phyloP scores from a whole-genome alignment of 2,329 filamentous ascomycete genomes.

The Colletotrichum scovillei region DNA sequence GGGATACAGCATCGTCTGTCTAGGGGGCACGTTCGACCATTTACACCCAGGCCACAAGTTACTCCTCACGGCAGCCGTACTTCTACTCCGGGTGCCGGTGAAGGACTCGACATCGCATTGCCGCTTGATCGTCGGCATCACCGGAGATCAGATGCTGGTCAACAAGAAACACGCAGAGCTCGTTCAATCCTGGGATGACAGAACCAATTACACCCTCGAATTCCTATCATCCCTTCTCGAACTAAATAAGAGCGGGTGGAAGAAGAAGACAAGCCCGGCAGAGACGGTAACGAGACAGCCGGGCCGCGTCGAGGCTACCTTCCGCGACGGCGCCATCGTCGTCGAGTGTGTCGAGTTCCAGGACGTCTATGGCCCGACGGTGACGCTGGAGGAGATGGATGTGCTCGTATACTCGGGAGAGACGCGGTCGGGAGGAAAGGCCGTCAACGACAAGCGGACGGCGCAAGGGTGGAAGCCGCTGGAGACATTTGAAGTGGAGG shows the following conservation, averaged over 20 bases:
- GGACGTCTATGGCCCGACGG: slow-evolving; percentile 91
- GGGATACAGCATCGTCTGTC: slow-evolving; percentile 65
- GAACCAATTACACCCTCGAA: slow-evolving; percentile 74
- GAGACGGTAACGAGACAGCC: slow-evolving; percentile 38
- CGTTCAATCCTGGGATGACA: slow-evolving; percentile 82
- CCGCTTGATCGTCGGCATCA: slow-evolving; percentile 84
- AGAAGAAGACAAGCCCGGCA: slow-evolving; percentile 51
- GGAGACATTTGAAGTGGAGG: slow-evolving; percentile 88
- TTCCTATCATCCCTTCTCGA: slow-evolving; percentile 77
- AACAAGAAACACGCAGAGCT: slow-evolving; percentile 90
- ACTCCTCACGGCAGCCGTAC: slow-evolving; percentile 87
- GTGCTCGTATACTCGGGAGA: slow-evolving; percentile 89
- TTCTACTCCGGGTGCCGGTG: slow-evolving; percentile 71
- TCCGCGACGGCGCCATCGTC: slow-evolving; percentile 69
- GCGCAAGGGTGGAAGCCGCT: slow-evolving; percentile 82
- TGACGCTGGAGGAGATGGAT: slow-evolving; percentile 81
- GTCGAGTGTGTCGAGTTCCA: slow-evolving; percentile 87
- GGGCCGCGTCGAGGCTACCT: slow-evolving; percentile 62
- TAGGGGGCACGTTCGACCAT: slow-evolving; percentile 97
- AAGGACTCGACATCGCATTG: slow-evolving; percentile 54
- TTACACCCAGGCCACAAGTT: slow-evolving; percentile 96
- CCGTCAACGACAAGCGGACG: slow-evolving; percentile 84
- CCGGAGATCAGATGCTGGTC: slow-evolving; percentile 84
- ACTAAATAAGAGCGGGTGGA: slow-evolving; percentile 55
- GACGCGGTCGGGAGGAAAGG: slow-evolving; percentile 83